Conservation (phyloP, 2,329 filamentous ascomycete genomes). For the Alternaria infectoria region DNA sequence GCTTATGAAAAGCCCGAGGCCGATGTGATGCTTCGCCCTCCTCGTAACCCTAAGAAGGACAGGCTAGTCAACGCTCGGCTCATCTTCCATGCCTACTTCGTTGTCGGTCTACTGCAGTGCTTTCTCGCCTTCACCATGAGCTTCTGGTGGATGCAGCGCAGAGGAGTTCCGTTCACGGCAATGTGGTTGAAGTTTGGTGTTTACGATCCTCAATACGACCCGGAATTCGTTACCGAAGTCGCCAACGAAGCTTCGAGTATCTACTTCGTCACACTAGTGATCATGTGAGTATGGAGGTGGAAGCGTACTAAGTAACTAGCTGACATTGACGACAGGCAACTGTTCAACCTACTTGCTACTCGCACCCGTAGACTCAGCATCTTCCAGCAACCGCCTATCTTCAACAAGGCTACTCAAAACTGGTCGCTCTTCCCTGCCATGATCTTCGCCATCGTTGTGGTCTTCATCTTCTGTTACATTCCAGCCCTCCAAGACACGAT, state of each 20-base stretch:
- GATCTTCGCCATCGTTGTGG: slow-evolving; percentile 70
- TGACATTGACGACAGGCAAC: slow-evolving; percentile 59
- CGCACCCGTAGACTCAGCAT: slow-evolving; percentile 66
- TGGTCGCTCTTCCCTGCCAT: slow-evolving; percentile 74
- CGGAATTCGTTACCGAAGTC: slow-evolving; percentile 49
- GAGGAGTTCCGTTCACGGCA: slow-evolving; percentile 68
- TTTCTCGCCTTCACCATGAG: slow-evolving; percentile 53
- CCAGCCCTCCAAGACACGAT: slow-evolving; percentile 68
- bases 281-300: slow-evolving; percentile 64
- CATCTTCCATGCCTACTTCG: slow-evolving; percentile 73
- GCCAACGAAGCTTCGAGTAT: slow-evolving; percentile 73
- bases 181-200: slow-evolving; percentile 64
- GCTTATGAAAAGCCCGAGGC: slow-evolving; percentile 80
- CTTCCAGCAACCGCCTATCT: slow-evolving; percentile 72
- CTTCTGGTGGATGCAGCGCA: slow-evolving; percentile 52
- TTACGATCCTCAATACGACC: slow-evolving; percentile 32
- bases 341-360: slow-evolving; percentile 75
- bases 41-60: slow-evolving; percentile 72
- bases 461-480: slow-evolving; percentile 70
- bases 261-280: slow-evolving; percentile 80
- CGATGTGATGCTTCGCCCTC: slow-evolving; percentile 72
- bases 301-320: background rate
- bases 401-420: slow-evolving; percentile 72
- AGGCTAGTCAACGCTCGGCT: slow-evolving; percentile 76
- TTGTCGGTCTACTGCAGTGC: slow-evolving; percentile 65